A percentile compares a stretch with the other conserved stretches of the same genome.
Conservation (phyloP, 179 eudicot species). For the Vitellaria paradoxa region DNA sequence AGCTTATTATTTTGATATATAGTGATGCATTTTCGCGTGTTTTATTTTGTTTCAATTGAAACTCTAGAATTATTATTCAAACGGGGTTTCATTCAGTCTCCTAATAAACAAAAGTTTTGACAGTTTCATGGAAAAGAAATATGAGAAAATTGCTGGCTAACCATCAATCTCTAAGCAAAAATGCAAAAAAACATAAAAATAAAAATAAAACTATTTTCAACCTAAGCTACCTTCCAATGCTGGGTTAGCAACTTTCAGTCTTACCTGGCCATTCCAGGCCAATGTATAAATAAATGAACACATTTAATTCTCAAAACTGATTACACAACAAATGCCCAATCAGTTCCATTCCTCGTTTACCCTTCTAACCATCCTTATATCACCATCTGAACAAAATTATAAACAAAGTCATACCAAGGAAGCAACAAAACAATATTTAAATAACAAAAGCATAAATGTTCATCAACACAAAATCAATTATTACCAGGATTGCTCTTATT, state of each 20-base stretch:
- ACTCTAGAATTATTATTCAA: too few species aligned
- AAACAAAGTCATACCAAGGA: not conserved
- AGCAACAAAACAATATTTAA: not conserved
- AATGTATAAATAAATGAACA: not conserved
- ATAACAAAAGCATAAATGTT: not conserved
- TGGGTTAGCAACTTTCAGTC: not conserved
- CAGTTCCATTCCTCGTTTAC: not conserved
- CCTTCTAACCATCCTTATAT: not conserved
- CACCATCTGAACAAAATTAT: not conserved
- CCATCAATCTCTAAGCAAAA: too few species aligned
- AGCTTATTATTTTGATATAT: too few species aligned
- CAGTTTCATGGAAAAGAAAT: not conserved
- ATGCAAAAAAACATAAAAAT: not conserved
- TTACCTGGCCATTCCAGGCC: not conserved
- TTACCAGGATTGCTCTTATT: constrained; percentile 13
- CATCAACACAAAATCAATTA: not conserved
- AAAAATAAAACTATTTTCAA: not conserved
- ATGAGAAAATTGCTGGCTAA: too few species aligned
- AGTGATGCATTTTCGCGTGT: too few species aligned
- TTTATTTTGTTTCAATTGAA: too few species aligned
- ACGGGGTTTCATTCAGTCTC: not conserved
- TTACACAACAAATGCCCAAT: not conserved
- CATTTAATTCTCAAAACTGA: not conserved
- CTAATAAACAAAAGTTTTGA: not conserved
- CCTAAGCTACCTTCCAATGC: not conserved